A percentile compares a stretch with the other conserved stretches of the same genome.
Evolutionary conservation across 2,329 filamentous ascomycete genomes (phyloP).

Genomic region (Pyrenophora seminiperda): DNA sequence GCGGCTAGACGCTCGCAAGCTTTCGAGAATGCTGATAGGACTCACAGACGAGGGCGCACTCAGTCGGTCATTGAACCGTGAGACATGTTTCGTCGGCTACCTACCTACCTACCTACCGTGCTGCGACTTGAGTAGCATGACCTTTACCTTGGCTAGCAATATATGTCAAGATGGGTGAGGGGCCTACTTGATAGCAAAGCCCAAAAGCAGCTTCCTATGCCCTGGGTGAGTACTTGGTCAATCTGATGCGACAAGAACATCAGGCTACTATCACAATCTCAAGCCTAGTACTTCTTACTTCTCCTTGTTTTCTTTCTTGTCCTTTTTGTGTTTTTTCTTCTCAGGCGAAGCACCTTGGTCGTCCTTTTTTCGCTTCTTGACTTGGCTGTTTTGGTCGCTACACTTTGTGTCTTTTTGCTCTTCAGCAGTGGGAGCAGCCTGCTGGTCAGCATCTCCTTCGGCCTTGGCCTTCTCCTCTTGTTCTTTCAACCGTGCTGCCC

Average conservation of each 20-base stretch:
- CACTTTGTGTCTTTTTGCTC: conserved; percentile 31
- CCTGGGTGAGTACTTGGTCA: background rate
- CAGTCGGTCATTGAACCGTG: background rate
- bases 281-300: conserved; percentile 9
- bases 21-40: no score
- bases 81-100: conserved; percentile 3
- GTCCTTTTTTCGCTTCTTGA: conserved; percentile 17
- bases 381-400: background rate
- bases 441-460: conserved; percentile 12
- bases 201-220: background rate
- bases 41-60: background rate
- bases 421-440: background rate
- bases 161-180: background rate
- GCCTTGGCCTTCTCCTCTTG: conserved; percentile 22
- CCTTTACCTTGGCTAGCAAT: no score
- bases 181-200: background rate
- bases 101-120: conserved; percentile 13
- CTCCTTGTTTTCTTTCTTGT: conserved; percentile 21
- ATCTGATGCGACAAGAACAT: background rate
- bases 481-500: conserved; percentile 20
- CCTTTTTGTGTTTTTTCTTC: conserved; percentile 22
- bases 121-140: background rate
- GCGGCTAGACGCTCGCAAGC: no score
- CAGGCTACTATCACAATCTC: conserved; percentile 8
- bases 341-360: conserved; percentile 2